Base-by-base conservation (phyloP, 2,329 filamentous ascomycete species). In the Arachnopeziza araneosa region DNA sequence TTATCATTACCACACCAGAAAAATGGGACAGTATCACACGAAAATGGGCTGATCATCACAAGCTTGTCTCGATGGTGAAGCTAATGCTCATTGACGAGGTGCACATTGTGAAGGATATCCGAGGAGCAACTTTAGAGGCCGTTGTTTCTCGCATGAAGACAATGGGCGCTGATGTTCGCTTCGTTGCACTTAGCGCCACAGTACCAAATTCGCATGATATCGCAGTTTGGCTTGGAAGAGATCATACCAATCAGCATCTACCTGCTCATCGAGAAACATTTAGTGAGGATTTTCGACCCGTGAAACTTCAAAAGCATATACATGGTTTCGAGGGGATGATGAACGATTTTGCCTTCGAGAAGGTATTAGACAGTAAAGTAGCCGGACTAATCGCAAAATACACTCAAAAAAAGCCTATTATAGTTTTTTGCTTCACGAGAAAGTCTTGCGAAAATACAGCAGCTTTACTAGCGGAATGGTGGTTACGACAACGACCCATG, bases 21-120 rank as follows among this genome's bases (percentile, higher is more conserved):
- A 96, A 96, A 70, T 96, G 91, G 91, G 91, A 96, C 70, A 93
- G 90, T 61, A 87, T 95, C 72, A 96, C 91, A 0, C 81, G 91
- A 21, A 93, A 91, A 70, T 96, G 91, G 91, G 85, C 87, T 66
- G 91, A 96, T 67, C 88, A 96, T 68, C 81, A 82, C 56, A 88
- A 81, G 64, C 76, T 96, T 21, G 84, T 96, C 74, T 83, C 87
- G 60, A 79, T 93, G 63, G 83, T 96, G 52, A 89, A 88, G 62
- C 76, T 96, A 0, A 91, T 95, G 63, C 80, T 96, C 22, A 92
- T 96, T 59, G 91, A 96, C 67, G 91, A 96, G 70, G 90, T 96
- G 0, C 91, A 96, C 66, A 91, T 95, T 44, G 79, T 96, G 57
- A 93, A 91, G 68, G 90, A 95, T 67, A 76, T 80, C 2, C 85